These are phyloP conservation scores for Leptographium wingfieldii DNA, from an alignment of 2,329 filamentous ascomycete genomes.

Conservation along the genomic window DNA sequence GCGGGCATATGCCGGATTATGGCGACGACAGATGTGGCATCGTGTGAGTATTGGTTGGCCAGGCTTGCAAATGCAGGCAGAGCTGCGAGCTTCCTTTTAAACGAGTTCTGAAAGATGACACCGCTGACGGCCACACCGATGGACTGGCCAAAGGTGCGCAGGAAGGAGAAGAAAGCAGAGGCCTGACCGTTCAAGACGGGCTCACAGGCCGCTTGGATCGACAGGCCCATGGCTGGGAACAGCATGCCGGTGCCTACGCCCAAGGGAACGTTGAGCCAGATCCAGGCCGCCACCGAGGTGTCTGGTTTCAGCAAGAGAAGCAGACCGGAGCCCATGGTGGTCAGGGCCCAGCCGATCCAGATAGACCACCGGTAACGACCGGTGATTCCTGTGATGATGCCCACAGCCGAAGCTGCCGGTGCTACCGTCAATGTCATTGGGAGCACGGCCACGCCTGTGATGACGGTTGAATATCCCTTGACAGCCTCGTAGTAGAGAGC, in stretches of 20 bases:
- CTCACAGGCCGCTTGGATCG: constrained; percentile 24
- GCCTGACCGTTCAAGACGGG: constrained; percentile 24
- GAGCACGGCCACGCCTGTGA: constrained; percentile 19
- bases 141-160: constrained; percentile 27
- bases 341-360: constrained; percentile 16
- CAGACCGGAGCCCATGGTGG: constrained; percentile 16
- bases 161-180: constrained; percentile 27
- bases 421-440: constrained; percentile 15
- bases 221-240: constrained; percentile 26
- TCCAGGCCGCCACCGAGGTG: constrained; percentile 20
- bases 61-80: constrained; percentile 8
- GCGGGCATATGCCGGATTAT: constrained; percentile 37
- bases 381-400: constrained; percentile 10
- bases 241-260: constrained; percentile 25
- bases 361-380: constrained; percentile 20
- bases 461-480: constrained; percentile 17
- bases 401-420: constrained; percentile 11
- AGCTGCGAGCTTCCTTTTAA: constrained; percentile 7
- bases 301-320: constrained; percentile 8
- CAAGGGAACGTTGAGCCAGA: constrained; percentile 21
- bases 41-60: constrained; percentile 34
- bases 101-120: constrained; percentile 26
- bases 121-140: constrained; percentile 28
- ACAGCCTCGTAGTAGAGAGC: constrained; percentile 19
- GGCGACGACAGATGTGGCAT: constrained; percentile 40